These are phyloP conservation scores for Nemania sp. DNA, from an alignment of 2,329 filamentous ascomycete genomes.

Conservation along the genomic window DNA sequence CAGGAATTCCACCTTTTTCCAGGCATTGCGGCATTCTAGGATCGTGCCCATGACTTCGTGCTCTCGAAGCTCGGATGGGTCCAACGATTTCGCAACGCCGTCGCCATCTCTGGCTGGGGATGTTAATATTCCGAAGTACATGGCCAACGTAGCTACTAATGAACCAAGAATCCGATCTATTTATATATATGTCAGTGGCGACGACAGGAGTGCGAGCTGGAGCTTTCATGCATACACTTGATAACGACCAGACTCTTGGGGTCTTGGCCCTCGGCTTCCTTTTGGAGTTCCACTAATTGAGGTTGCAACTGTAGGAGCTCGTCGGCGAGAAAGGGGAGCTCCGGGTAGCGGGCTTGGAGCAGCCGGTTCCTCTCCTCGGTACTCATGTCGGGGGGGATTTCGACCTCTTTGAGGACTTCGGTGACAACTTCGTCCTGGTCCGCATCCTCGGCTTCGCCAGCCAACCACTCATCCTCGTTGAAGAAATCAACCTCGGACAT, in stretches of 20 bases:
- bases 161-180: slow-evolving; percentile 73
- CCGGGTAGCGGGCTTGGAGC: slow-evolving; percentile 81
- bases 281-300: slow-evolving; percentile 61
- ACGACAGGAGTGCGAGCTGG: neutral
- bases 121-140: slow-evolving; percentile 94
- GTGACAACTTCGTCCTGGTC: slow-evolving; percentile 69
- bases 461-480: slow-evolving; percentile 84
- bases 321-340: slow-evolving; percentile 83
- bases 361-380: slow-evolving; percentile 75
- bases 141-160: slow-evolving; percentile 83
- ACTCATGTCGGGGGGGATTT: slow-evolving; percentile 79
- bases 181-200: neutral
- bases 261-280: slow-evolving; percentile 58
- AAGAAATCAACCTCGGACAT: slow-evolving; percentile 96
- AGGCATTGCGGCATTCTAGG: slow-evolving; percentile 77
- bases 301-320: slow-evolving; percentile 78
- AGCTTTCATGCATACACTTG: slow-evolving; percentile 54
- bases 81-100: slow-evolving; percentile 62
- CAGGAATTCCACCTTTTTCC: slow-evolving; percentile 75
- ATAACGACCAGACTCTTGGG: slow-evolving; percentile 63
- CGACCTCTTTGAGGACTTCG: slow-evolving; percentile 82
- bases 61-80: slow-evolving; percentile 80
- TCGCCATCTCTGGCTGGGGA: slow-evolving; percentile 69
- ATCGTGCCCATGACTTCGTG: slow-evolving; percentile 90
- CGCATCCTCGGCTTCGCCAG: slow-evolving; percentile 54